phyloP scores from a whole-genome alignment of 768 basidiomycete genomes.

The Mrakia frigida region DNA sequence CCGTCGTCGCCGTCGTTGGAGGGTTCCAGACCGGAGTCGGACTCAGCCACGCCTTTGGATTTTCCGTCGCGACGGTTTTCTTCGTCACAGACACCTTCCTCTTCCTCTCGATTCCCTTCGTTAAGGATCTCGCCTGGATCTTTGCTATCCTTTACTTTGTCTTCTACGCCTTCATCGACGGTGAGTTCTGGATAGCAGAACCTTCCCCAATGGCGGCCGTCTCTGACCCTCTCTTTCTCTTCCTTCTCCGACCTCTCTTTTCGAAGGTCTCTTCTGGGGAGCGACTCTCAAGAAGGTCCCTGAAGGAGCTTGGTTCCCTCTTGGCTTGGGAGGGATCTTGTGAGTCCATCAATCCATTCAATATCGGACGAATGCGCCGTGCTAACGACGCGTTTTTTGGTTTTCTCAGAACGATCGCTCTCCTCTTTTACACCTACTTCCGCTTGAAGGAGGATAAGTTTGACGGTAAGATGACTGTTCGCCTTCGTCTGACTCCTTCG shows the following conservation, averaged over 20 bases:
- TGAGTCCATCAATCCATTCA: conserved; percentile 35
- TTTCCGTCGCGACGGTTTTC: conserved; percentile 60
- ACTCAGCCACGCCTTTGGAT: conserved; percentile 55
- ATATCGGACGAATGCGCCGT: neutral
- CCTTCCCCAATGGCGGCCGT: too few species aligned
- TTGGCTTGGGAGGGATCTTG: conserved; percentile 56
- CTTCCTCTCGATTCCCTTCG: conserved; percentile 47
- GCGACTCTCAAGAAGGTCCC: conserved; percentile 52
- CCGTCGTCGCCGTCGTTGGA: conserved; percentile 55
- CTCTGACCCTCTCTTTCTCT: too few species aligned
- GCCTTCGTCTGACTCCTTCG: neutral
- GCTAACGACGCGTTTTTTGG: neutral
- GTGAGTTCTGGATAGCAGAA: too few species aligned
- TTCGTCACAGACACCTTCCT: conserved; percentile 58
- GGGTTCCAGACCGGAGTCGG: conserved; percentile 55
- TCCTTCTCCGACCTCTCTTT: too few species aligned
- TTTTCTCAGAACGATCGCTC: conserved; percentile 47
- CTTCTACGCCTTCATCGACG: conserved; percentile 34
- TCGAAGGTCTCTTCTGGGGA: conserved; percentile 56
- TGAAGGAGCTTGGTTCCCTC: conserved; percentile 63
- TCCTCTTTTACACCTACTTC: conserved; percentile 65
- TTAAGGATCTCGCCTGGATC: neutral
- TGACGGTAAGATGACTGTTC: neutral
- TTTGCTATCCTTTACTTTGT: conserved; percentile 46
- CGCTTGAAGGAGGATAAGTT: conserved; percentile 14